Percentiles rank a stretch among this genome's conserved stretches.
Conservation (phyloP, 75 land plant genomes). For the Cryptomeria japonica region DNA sequence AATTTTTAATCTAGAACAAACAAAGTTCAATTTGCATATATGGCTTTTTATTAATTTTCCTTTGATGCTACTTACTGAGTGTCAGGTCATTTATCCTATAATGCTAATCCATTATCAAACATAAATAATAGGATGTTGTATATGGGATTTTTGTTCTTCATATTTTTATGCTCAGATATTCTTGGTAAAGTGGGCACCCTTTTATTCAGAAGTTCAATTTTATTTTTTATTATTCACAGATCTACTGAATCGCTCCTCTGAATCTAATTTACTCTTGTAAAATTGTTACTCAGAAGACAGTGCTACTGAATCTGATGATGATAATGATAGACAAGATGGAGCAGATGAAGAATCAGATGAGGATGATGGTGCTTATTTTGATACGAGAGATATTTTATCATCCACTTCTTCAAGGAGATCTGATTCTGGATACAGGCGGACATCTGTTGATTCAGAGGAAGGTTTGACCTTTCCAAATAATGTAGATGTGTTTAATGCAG, state of each 20-base stretch:
- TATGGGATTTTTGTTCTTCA: too few species aligned
- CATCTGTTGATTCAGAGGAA: constrained; percentile 15
- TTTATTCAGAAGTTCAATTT: background rate
- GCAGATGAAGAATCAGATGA: constrained; percentile 51
- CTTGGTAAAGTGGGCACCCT: background rate
- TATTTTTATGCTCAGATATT: too few species aligned
- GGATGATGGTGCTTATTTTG: constrained; percentile 47
- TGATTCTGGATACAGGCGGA: constrained; percentile 6
- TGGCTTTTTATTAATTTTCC: background rate
- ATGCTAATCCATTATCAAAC: background rate
- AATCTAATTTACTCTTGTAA: background rate
- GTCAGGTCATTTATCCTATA: background rate
- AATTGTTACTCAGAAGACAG: constrained; percentile 38
- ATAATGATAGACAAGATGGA: constrained; percentile 39
- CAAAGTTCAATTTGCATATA: background rate
- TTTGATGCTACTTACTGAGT: background rate
- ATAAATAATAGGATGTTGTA: too few species aligned
- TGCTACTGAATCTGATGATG: constrained; percentile 65
- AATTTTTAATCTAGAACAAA: background rate
- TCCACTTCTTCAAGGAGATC: constrained; percentile 1
- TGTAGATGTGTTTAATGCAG: background rate
- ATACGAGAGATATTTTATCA: constrained; percentile 35
- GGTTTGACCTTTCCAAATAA: background rate
- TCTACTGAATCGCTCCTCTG: background rate
- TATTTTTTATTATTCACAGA: background rate